These are phyloP conservation scores for Inonotus hispidus DNA, from an alignment of 1,284 basidiomycete genomes.

Conservation along the genomic window DNA sequence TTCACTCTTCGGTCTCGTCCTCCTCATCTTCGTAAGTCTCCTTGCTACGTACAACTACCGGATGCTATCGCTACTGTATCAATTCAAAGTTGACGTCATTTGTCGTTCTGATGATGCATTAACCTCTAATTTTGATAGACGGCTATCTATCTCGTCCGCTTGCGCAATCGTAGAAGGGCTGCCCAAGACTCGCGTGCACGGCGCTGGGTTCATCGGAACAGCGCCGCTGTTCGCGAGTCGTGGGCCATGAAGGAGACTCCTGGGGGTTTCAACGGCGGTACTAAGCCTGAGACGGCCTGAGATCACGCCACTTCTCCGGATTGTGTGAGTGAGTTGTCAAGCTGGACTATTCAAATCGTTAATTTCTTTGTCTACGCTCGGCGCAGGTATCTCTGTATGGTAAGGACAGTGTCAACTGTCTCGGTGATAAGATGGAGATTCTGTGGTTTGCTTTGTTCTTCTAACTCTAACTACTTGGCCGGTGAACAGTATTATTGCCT, in stretches of 20 bases:
- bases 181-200: slow-evolving; percentile 8
- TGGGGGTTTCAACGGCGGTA: background rate
- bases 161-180: slow-evolving; percentile 8
- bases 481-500: too few species aligned
- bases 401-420: too few species aligned
- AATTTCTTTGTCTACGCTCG: too few species aligned
- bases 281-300: background rate
- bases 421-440: too few species aligned
- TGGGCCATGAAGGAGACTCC: slow-evolving; percentile 17
- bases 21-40: slow-evolving; percentile 13
- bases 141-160: slow-evolving; percentile 13
- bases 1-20: slow-evolving; percentile 12
- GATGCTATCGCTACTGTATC: background rate
- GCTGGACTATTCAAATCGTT: too few species aligned
- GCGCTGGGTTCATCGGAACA: slow-evolving; percentile 17
- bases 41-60: background rate
- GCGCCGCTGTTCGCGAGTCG: background rate
- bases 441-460: too few species aligned
- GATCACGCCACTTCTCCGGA: background rate
- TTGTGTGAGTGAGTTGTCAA: too few species aligned
- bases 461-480: too few species aligned
- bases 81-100: background rate
- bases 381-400: too few species aligned
- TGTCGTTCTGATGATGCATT: background rate
- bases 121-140: background rate